Base-by-base conservation (phyloP, 306 rosid genomes). In the Vachellia pachyceras region DNA sequence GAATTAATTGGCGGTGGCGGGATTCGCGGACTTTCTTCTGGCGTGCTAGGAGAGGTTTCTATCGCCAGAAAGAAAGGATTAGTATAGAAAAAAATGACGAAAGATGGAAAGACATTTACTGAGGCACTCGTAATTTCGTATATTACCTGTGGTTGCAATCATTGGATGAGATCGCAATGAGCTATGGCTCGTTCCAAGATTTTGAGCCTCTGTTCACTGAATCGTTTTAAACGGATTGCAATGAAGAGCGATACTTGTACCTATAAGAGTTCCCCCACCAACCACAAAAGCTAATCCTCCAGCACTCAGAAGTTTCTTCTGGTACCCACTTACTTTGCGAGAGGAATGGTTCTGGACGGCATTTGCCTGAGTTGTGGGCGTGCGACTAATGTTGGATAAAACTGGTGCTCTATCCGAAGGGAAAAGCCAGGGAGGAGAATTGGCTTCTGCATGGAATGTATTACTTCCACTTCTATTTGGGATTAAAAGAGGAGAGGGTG, bases 381-480 rank as follows among this genome's bases (percentile, higher is more conserved):
- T 91, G 45, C 80, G 81, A 86, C 86, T 90, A 37, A 88, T 87
- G 54, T 89, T 88, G 15, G 80, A 83, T 75, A 78, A 86, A 42
- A 72, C 33, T 29, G 92, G 91, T 49, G 84, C 83, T 42, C 76
- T 79, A 41, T 89, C 90, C 79, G 88, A 73, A 55, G 98, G 92
- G 81, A 91, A 93, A 77, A 83, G 77, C 99, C 98, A 93, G 22
- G 98, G 90, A 79, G 94, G 97, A 80, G 91, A 86, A 88, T 87
- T 76, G 49, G 55, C 96, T 54, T 66, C 42, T 71, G 80, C 80
- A 60, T 86, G 92, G 80, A 95, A 91, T 82, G 40, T 86, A 80
- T 95, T 95, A 68, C 96, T 92, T 72, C 96, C 95, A 73, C 93
- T 86, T 97, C 99, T 95, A 70, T 72, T 57, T 80, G 73, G 70